phyloP scores from a whole-genome alignment of 805 yeast species.

The Wickerhamiella galacta region DNA sequence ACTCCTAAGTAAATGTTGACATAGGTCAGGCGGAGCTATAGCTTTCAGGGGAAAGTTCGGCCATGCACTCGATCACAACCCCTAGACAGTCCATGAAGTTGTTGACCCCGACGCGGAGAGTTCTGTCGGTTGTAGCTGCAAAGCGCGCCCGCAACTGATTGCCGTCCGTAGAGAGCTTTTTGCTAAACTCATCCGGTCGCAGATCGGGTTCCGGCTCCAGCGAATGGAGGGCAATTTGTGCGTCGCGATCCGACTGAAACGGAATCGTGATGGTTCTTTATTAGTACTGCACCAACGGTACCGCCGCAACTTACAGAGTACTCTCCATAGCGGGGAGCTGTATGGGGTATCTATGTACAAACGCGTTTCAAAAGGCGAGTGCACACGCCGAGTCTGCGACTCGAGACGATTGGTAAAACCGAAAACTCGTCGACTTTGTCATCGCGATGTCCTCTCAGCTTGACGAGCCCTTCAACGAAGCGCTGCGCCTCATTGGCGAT shows the following conservation, averaged over 20 bases:
- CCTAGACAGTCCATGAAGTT: slow-evolving; percentile 61
- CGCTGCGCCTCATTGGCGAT: no score
- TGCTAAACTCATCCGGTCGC: slow-evolving; percentile 46
- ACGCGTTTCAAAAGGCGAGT: no score
- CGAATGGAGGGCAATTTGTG: slow-evolving; percentile 43
- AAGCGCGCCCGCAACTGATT: slow-evolving; percentile 13
- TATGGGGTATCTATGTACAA: no score
- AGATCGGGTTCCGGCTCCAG: slow-evolving; percentile 69
- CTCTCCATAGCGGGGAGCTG: neutral
- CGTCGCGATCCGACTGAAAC: slow-evolving; percentile 40
- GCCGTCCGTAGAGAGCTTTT: slow-evolving; percentile 26
- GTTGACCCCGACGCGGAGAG: slow-evolving; percentile 70
- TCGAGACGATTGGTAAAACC: no score
- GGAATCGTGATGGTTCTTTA: slow-evolving; percentile 33
- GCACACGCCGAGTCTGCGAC: no score
- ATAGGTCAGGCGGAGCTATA: no score
- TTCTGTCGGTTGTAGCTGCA: slow-evolving; percentile 36
- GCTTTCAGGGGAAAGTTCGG: slow-evolving; percentile 21
- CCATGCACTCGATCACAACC: slow-evolving; percentile 65
- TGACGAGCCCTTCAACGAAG: no score
- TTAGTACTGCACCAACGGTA: neutral
- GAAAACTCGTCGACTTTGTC: no score
- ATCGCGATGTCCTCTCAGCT: no score
- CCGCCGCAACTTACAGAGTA: neutral
- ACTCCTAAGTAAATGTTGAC: no score